Evolutionary conservation across 148 eudicot genomes (phyloP), one percentile per base, ranked within the genome.

Genomic region (Selenicereus undatus): DNA sequence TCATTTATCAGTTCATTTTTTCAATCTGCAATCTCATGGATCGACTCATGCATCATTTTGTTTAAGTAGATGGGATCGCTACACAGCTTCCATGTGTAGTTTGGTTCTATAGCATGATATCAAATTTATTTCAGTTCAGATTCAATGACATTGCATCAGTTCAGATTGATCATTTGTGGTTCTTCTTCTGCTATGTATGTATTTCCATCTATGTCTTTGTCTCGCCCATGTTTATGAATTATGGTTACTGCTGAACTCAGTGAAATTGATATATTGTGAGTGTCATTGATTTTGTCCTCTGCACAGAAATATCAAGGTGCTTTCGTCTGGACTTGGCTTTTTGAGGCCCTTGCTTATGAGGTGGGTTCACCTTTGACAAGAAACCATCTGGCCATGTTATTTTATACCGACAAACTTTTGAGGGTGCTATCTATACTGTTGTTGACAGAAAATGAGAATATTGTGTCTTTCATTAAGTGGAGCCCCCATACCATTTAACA

Each of bases 401-500:
- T 50, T 39, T 20, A 24, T 39, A 7, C 50, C 21, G 2, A 21
- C n/a, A 36, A 36, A 21, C 11, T 39, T 71, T 0, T 36, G 11
- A 71, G 42, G 24, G 17, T 35, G 48, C 45, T 29, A 71, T 71
- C 45, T 71, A 1, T 35, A 36, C 39, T 20, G 50, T 71, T 36
- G 11, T 20, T 30, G 71, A 68, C 16, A 70, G 20, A 18, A 70
- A 32, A 35, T 17, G 8, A 14, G 42, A 70, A 27, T 68, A 30
- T 11, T 69, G 11, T 70, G 73, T 35, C 43, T 70, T 20, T 17
- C 22, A 70, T 70, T 70, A 43, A 70, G 43, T 70, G 73, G 73
- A 32, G 73, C 12, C 73, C 73, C 73, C 73, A 70, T 45, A 70
- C 73, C 62, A 70, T 32, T n/a, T 70, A 32, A 17, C 62, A 30